A percentile compares a stretch with the other conserved stretches of the same genome.
phyloP scores from a whole-genome alignment of 305 asterid genomes.

The Solanum hybrid region DNA sequence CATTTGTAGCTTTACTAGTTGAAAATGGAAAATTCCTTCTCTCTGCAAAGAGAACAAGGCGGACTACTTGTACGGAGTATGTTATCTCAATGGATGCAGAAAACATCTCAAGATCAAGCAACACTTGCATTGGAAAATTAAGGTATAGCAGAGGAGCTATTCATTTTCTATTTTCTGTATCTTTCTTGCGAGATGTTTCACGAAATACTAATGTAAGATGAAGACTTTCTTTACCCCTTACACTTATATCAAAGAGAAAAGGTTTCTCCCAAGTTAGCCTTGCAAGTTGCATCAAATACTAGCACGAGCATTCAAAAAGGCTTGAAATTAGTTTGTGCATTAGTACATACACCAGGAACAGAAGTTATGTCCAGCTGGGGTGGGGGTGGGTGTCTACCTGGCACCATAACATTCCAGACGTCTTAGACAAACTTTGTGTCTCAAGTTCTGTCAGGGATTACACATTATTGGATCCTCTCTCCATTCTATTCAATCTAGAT shows the following conservation, averaged over 20 bases:
- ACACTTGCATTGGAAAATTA: slow-evolving; percentile 73
- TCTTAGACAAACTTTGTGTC: background rate
- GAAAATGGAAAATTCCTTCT: slow-evolving; percentile 97
- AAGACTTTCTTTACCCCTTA: background rate
- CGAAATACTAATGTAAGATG: background rate
- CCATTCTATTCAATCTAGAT: background rate
- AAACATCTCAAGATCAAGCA: slow-evolving; percentile 76
- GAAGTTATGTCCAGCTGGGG: background rate
- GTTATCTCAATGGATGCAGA: slow-evolving; percentile 86
- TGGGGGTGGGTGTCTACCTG: background rate
- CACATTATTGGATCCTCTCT: background rate
- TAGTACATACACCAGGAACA: background rate
- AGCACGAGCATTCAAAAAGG: background rate
- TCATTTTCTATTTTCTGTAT: background rate
- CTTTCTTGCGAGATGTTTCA: background rate
- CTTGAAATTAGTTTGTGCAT: background rate
- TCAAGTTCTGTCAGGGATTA: background rate
- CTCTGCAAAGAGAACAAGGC: slow-evolving; percentile 81
- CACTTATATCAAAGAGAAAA: background rate
- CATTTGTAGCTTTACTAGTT: slow-evolving; percentile 61
- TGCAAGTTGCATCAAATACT: background rate
- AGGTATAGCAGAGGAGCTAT: slow-evolving; percentile 32
- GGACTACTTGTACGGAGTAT: slow-evolving; percentile 93
- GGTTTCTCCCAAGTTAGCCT: background rate
- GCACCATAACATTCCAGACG: background rate